These are phyloP conservation scores for Sordaria brevicollis DNA, from an alignment of 495 filamentous ascomycete genomes.

Conservation along the genomic window DNA sequence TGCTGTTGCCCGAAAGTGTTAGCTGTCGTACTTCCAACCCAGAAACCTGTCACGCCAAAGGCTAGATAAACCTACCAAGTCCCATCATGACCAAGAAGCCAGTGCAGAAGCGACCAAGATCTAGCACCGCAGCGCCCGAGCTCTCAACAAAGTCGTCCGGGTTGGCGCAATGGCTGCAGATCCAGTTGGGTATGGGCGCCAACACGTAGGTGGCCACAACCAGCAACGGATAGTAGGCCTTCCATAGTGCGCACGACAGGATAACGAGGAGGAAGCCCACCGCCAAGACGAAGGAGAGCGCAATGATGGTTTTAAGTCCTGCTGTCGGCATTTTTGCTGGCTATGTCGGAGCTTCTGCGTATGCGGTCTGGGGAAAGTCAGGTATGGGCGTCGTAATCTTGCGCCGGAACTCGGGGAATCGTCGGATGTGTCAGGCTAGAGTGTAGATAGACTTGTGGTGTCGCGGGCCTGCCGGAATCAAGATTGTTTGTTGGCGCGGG, in stretches of 20 bases:
- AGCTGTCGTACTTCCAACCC: conserved; percentile 2
- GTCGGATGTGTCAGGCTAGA: not conserved
- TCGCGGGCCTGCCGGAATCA: not conserved
- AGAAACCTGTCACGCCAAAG: no score
- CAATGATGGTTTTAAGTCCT: conserved; percentile 97
- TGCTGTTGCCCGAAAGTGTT: conserved; percentile 41
- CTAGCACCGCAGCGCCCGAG: conserved; percentile 66
- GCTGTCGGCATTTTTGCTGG: conserved; percentile 59
- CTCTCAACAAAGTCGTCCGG: conserved; percentile 96
- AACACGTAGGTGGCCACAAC: conserved; percentile 93
- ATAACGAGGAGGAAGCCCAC: conserved; percentile 99
- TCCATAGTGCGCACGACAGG: conserved; percentile 88
- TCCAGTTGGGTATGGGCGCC: conserved; percentile 91
- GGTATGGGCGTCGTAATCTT: not conserved
- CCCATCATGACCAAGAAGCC: conserved; percentile 98
- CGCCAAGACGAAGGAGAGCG: conserved; percentile 95
- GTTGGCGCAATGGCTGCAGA: conserved; percentile 76
- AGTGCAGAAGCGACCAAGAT: conserved; percentile 89
- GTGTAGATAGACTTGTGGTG: not conserved
- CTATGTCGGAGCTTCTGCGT: not conserved
- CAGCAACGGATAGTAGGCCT: conserved; percentile 84
- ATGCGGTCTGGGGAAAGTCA: not conserved
- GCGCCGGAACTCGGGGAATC: conserved; percentile 1
- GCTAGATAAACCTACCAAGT: conserved; percentile 72
- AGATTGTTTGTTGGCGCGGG: not conserved